Evolutionary conservation across 179 eudicot species (phyloP).

Genomic region (Carnegiea gigantea): DNA sequence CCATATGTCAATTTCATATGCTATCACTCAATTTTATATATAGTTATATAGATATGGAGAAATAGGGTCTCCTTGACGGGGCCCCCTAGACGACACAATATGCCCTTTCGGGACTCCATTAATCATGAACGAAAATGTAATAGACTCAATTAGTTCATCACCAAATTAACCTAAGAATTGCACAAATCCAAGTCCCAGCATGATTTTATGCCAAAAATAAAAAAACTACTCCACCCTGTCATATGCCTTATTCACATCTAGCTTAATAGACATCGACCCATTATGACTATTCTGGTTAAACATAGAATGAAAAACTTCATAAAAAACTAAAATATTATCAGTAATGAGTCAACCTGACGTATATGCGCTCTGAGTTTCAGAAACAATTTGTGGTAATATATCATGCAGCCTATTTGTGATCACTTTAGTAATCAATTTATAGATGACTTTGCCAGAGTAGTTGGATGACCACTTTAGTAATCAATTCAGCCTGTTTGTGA

Average conservation of each 20-base stretch:
- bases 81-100: background rate
- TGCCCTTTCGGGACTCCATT: background rate
- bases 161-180: background rate
- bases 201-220: no score
- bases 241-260: background rate
- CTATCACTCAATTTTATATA: no score
- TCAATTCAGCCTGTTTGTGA: no score
- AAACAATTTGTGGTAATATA: no score
- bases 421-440: no score
- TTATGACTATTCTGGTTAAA: background rate
- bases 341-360: background rate
- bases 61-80: background rate
- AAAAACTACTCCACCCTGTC: background rate
- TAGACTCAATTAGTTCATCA: background rate
- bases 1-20: no score
- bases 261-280: background rate
- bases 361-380: background rate
- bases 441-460: no score
- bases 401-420: background rate
- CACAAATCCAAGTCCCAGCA: background rate
- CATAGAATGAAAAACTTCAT: background rate
- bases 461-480: no score
- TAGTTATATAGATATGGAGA: background rate
- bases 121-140: no score
- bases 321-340: no score